These are phyloP conservation scores for Malassezia brasiliensis DNA, from an alignment of 1,284 basidiomycete genomes.

Conservation along the genomic window DNA sequence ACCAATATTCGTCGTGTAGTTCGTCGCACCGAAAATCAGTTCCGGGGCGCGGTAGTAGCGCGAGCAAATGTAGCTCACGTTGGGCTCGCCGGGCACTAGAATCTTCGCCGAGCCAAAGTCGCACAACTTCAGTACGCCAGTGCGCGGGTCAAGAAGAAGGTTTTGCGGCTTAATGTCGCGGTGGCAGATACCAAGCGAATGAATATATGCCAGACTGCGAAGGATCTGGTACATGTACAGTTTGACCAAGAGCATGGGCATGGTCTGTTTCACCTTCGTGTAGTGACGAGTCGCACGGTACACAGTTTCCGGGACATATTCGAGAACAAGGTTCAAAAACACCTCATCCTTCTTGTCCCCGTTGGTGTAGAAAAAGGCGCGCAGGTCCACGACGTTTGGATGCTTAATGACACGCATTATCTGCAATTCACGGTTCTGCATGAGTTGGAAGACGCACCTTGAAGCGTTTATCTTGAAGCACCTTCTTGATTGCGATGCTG, in stretches of 20 bases:
- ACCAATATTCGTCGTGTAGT: slow-evolving; percentile 99
- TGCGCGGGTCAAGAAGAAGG: slow-evolving; percentile 86
- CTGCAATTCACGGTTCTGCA: slow-evolving; percentile 94
- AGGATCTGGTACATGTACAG: slow-evolving; percentile 95
- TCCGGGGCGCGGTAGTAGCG: slow-evolving; percentile 98
- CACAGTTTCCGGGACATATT: slow-evolving; percentile 98
- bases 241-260: slow-evolving; percentile 99
- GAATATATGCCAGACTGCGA: slow-evolving; percentile 92
- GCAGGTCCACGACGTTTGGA: slow-evolving; percentile 94
- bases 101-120: slow-evolving; percentile 99
- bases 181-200: slow-evolving; percentile 78
- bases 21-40: slow-evolving; percentile 98
- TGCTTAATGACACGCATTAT: slow-evolving; percentile 97
- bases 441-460: slow-evolving; percentile 59
- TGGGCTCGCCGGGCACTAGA: slow-evolving; percentile 90
- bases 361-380: slow-evolving; percentile 97
- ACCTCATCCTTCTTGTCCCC: slow-evolving; percentile 99
- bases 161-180: slow-evolving; percentile 99
- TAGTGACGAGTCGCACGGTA: slow-evolving; percentile 98
- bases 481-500: slow-evolving; percentile 99
- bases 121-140: slow-evolving; percentile 92
- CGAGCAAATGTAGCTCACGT: slow-evolving; percentile 99
- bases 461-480: slow-evolving; percentile 98
- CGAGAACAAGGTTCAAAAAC: slow-evolving; percentile 95
- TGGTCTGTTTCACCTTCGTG: slow-evolving; percentile 97